Evolutionary conservation across 1,284 basidiomycete species (phyloP), one percentile per base, ranked within the genome.

Genomic region (Cryptococcus neoformans): DNA sequence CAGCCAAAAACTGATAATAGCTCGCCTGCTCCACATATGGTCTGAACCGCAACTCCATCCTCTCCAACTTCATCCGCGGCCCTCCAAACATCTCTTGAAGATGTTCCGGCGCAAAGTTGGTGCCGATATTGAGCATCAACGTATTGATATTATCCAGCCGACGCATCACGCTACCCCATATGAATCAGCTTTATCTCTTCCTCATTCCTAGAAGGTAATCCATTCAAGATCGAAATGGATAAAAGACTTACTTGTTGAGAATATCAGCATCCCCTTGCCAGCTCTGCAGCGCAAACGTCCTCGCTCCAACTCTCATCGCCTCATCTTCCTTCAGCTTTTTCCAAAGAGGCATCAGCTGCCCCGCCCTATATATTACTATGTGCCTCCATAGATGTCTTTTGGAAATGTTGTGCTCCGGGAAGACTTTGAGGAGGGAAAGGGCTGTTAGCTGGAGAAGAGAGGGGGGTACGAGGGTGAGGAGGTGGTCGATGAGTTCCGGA

Each of bases 51-150:
- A 79, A 56, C 57, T 78, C 73, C 55, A 79, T 66, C 47, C 68
- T 62, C 52, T 68, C 39, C 4, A 79, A 58, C n/a, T 51, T 58
- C 4, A 59, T 60, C 11, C 77, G 58, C 0, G 71, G 74, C 7
- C 59, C 53, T 40, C 68, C 58, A 57, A 79, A 78, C 58, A 74
- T 69, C 55, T 79, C 77, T 50, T 69, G 66, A 4, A 79, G 63
- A 60, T 79, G 78, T 58, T 79, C 77, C 1, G 78, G 78, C 2
- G 72, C 66, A 46, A 78, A 79, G 59, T 78, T 78, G 6, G 77
- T 78, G 6, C 78, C 78, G 51, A 79, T 62, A 59, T 77, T 76
- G 44, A 79, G 62, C 49, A 72, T 59, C 44, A 79, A 58, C 0
- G 67, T 66, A 36, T 62, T 56, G 7, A 77, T 53, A n/a, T 57